Evolutionary conservation across 2,329 filamentous ascomycete species (phyloP), one percentile per base, ranked within the genome.

Genomic region (Myriosclerotinia scirpicola): DNA sequence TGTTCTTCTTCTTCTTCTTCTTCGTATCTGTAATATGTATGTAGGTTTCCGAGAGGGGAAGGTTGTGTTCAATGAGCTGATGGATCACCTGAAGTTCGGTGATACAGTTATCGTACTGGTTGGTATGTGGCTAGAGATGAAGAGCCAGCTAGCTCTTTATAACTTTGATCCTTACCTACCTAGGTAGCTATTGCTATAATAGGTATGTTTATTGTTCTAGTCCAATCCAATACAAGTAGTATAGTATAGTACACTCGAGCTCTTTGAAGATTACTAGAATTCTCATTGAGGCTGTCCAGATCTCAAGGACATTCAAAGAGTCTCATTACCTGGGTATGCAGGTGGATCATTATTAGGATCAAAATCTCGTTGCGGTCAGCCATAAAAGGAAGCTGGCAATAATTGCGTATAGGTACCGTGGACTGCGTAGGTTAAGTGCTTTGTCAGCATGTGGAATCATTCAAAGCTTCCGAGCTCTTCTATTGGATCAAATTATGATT

Each of bases 401-500:
- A 8, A 11, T 14, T 40, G 38, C 12, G 38, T 14, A 11, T 11
- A n/a, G n/a, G n/a, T n/a, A n/a, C n/a, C n/a, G n/a, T n/a, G n/a
- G n/a, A n/a, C n/a, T n/a, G n/a, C n/a, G n/a, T n/a, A n/a, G n/a
- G n/a, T n/a, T n/a, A n/a, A n/a, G n/a, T n/a, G n/a, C n/a, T n/a
- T n/a, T n/a, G n/a, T n/a, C n/a, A 15, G 14, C 2, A 17, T 17
- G 17, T 48, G 42, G 42, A 58, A 58, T 58, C 12, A 58, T 58
- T 58, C n/a, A 38, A 22, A 44, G 38, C 38, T 58, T 46, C 6
- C 42, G 48, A 36, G 42, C 42, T 48, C 42, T 48, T 46, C 56
- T 36, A 60, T 60, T 60, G 42, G 30, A 15, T 14, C 20, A 60
- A 60, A 15, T 60, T 7, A 3, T 38, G 58, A 61, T 61, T 61